Conservation (phyloP, 2,329 filamentous ascomycete genomes). For the Xylaria polymorpha region DNA sequence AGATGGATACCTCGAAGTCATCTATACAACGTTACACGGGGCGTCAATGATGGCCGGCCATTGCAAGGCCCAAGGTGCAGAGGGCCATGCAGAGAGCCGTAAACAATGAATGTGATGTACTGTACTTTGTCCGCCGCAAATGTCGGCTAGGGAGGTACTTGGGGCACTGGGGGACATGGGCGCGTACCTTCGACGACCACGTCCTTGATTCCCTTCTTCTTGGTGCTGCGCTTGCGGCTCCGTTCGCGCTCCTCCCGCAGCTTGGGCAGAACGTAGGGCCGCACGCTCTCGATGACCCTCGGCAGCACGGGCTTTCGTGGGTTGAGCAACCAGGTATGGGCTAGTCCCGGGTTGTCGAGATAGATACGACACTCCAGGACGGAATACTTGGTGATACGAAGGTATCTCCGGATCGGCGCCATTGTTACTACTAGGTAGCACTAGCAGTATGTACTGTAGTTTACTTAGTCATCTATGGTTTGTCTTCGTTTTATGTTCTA, state of each 20-base stretch:
- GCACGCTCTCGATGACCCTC: conserved; percentile 85
- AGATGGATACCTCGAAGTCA: conserved; percentile 95
- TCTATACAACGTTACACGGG: conserved; percentile 64
- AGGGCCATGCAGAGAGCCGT: conserved; percentile 34
- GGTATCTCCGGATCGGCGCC: conserved; percentile 88
- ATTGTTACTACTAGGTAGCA: conserved; percentile 58
- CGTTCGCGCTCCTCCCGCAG: conserved; percentile 78
- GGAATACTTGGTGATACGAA: conserved; percentile 91
- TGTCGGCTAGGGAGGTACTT: conserved; percentile 36
- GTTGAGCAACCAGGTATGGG: conserved; percentile 85
- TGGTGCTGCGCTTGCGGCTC: conserved; percentile 71
- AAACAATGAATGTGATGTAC: conserved; percentile 29
- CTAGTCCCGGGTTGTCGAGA: conserved; percentile 87
- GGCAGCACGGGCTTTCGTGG: conserved; percentile 80
- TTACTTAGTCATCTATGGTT: background rate
- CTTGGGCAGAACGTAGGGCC: conserved; percentile 89
- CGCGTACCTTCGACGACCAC: conserved; percentile 79
- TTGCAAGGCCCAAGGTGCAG: conserved; percentile 15
- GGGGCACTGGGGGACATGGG: conserved; percentile 2
- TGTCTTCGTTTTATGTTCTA: conserved; percentile 2
- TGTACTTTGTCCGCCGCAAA: conserved; percentile 35
- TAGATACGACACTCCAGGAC: conserved; percentile 98
- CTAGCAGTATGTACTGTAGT: background rate
- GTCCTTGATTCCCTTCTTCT: conserved; percentile 87
- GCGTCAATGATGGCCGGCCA: conserved; percentile 33